Percentiles rank a stretch among this genome's conserved stretches.
These are phyloP conservation scores for Ciborinia camelliae DNA, from an alignment of 2,329 filamentous ascomycete genomes.

Conservation along the genomic window DNA sequence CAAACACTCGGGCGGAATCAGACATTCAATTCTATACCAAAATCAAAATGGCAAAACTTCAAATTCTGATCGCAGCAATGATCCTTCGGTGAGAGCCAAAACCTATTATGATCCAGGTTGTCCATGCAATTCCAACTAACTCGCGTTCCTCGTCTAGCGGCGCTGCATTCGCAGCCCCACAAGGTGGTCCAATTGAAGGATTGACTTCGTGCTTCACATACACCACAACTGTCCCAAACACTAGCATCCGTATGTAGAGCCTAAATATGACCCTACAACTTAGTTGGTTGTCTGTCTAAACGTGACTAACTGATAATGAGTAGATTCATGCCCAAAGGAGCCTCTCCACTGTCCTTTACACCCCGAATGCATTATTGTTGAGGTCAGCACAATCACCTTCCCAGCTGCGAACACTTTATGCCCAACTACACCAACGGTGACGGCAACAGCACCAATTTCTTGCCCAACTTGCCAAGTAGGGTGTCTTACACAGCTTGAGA, in stretches of 20 bases:
- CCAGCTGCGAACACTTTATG: conserved; percentile 23
- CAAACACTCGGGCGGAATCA: neutral
- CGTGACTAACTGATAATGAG: neutral
- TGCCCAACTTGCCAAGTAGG: conserved; percentile 26
- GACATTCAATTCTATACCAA: neutral
- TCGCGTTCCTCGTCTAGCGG: conserved; percentile 5
- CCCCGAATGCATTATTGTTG: conserved; percentile 22
- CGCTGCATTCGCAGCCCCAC: conserved; percentile 18
- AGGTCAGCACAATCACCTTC: conserved; percentile 17
- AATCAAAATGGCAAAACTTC: conserved; percentile 8
- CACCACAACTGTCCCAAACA: conserved; percentile 8
- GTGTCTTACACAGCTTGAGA: conserved; percentile 20
- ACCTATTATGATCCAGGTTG: neutral
- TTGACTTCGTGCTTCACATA: conserved; percentile 21
- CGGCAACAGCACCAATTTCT: conserved; percentile 20
- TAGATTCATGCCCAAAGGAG: conserved; percentile 22
- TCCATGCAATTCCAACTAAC: neutral
- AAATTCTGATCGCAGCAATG: neutral
- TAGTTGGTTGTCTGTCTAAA: neutral
- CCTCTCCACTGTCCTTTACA: conserved; percentile 20
- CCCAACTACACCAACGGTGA: conserved; percentile 28
- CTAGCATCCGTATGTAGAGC: neutral
- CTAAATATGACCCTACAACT: neutral
- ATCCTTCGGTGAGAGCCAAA: neutral
- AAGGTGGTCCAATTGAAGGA: conserved; percentile 16